These are phyloP conservation scores for Boletales sp. DNA, from an alignment of 768 basidiomycete genomes.

Conservation along the genomic window DNA sequence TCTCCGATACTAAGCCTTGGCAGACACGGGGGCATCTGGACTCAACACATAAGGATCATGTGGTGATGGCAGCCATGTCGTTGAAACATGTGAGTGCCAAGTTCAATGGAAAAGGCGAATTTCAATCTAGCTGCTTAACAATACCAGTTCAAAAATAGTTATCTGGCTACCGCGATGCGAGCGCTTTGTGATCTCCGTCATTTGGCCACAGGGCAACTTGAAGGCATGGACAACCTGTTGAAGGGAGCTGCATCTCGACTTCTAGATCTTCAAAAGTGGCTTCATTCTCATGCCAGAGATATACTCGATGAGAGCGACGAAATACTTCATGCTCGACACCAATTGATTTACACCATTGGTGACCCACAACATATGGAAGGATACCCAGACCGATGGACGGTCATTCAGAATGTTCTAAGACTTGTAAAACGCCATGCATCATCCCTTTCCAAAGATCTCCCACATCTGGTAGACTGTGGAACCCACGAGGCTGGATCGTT, in stretches of 20 bases:
- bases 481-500: slow-evolving; percentile 4
- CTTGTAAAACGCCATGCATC: not conserved
- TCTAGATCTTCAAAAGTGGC: slow-evolving; percentile 9
- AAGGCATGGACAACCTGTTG: not conserved
- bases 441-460: not conserved
- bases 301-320: slow-evolving; percentile 22
- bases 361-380: not conserved
- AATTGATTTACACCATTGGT: not conserved
- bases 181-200: too few relatives aligned
- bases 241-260: too few relatives aligned
- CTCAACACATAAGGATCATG: not conserved
- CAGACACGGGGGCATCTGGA: slow-evolving; percentile 10
- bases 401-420: not conserved
- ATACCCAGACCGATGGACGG: not conserved
- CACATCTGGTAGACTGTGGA: not conserved
- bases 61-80: too few relatives aligned
- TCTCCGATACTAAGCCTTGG: slow-evolving; percentile 2
- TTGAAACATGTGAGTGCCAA: too few relatives aligned
- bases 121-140: too few relatives aligned
- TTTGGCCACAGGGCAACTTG: too few relatives aligned
- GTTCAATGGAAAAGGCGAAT: too few relatives aligned
- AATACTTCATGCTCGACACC: slow-evolving; percentile 7
- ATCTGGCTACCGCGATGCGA: too few relatives aligned
- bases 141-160: too few relatives aligned
- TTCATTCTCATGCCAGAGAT: slow-evolving; percentile 12